Conservation (phyloP, 192 early-diverging fungal genomes). For the Podochytrium sp. region DNA sequence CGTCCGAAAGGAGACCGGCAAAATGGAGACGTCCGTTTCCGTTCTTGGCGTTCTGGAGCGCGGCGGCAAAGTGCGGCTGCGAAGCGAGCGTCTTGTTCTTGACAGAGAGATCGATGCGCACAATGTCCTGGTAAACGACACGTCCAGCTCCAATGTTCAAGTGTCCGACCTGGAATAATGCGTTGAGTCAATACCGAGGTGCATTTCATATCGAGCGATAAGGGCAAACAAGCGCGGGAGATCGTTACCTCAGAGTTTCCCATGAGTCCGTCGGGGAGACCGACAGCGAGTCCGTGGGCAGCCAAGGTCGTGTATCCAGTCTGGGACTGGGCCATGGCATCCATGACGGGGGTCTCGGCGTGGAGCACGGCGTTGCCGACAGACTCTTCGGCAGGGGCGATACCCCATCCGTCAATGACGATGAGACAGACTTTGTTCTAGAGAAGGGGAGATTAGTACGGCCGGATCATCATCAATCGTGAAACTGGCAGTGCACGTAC, state of each 20-base stretch:
- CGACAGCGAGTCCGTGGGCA: slow-evolving; percentile 95
- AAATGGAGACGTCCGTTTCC: slow-evolving; percentile 90
- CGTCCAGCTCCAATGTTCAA: slow-evolving; percentile 99
- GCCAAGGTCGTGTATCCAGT: slow-evolving; percentile 72
- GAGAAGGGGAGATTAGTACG: too few species aligned
- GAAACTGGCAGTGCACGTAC: too few species aligned
- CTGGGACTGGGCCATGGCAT: slow-evolving; percentile 67
- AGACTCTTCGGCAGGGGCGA: slow-evolving; percentile 65
- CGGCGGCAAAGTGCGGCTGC: slow-evolving; percentile 73
- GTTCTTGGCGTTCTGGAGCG: slow-evolving; percentile 83
- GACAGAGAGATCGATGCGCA: slow-evolving; percentile 93
- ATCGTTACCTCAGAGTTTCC: slow-evolving; percentile 89
- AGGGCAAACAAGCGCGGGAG: too few species aligned
- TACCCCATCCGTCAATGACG: slow-evolving; percentile 98
- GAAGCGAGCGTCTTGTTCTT: slow-evolving; percentile 81
- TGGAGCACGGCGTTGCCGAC: slow-evolving; percentile 92
- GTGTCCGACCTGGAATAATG: slow-evolving; percentile 76
- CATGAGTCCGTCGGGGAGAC: slow-evolving; percentile 98
- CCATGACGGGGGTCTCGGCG: slow-evolving; percentile 94
- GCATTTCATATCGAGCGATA: neutral
- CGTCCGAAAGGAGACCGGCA: slow-evolving; percentile 94
- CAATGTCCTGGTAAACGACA: slow-evolving; percentile 99
- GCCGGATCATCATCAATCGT: too few species aligned
- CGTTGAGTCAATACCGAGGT: neutral
- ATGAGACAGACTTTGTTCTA: slow-evolving; percentile 78